phyloP scores from a whole-genome alignment of 805 yeast genomes.

The Ogataea dorogensis region DNA sequence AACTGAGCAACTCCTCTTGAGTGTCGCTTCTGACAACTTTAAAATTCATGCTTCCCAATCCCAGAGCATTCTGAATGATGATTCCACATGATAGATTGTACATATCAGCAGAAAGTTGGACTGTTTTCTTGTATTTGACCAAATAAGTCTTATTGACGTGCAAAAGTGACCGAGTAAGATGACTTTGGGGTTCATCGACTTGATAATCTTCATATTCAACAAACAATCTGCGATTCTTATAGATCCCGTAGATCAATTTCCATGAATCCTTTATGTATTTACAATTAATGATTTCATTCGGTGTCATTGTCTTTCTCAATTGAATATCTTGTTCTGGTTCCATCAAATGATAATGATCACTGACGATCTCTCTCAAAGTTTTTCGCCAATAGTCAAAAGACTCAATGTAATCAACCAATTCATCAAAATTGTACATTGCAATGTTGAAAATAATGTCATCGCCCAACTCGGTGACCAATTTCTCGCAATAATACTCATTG shows the following conservation, averaged over 20 bases:
- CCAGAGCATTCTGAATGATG: constrained; percentile 51
- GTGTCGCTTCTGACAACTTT: constrained; percentile 38
- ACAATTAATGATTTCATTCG: constrained; percentile 25
- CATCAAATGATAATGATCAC: constrained; percentile 21
- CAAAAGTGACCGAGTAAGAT: constrained; percentile 35
- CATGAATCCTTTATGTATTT: constrained; percentile 51
- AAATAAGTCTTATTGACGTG: constrained; percentile 50
- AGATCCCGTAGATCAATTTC: constrained; percentile 49
- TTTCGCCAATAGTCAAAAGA: constrained; percentile 38
- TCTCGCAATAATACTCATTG: constrained; percentile 46
- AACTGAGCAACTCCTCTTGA: constrained; percentile 37
- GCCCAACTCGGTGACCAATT: constrained; percentile 34
- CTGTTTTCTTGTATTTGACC: constrained; percentile 43
- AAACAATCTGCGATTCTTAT: constrained; percentile 51
- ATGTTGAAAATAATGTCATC: constrained; percentile 24
- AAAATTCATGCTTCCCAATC: constrained; percentile 59
- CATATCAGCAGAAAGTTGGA: constrained; percentile 48
- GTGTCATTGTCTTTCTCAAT: constrained; percentile 17
- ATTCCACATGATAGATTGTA: constrained; percentile 53
- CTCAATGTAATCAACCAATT: constrained; percentile 30
- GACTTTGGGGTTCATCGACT: constrained; percentile 48
- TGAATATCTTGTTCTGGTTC: constrained; percentile 21
- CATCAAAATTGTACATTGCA: constrained; percentile 24
- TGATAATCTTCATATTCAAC: constrained; percentile 41
- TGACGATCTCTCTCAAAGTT: constrained; percentile 26